Evolutionary conservation across 495 filamentous ascomycete species (phyloP).

Genomic region (Bathelium albidoporum): DNA sequence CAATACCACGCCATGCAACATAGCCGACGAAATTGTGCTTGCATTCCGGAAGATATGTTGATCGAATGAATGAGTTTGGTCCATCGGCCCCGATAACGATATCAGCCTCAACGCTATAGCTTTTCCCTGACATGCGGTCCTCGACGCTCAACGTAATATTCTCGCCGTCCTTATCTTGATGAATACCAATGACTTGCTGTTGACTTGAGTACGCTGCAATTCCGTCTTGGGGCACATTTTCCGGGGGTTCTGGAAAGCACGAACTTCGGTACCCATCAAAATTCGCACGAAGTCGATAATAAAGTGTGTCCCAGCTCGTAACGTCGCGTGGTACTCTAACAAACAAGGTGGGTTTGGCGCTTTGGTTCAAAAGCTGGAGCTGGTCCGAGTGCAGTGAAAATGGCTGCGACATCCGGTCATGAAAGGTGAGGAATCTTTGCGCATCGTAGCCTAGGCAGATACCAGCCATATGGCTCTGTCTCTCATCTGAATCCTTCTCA

Average conservation of each 20-base stretch:
- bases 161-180: slow-evolving; percentile 13
- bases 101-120: slow-evolving; percentile 34
- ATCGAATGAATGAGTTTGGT: slow-evolving; percentile 41
- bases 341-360: slow-evolving; percentile 25
- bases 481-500: slow-evolving; percentile 14
- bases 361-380: slow-evolving; percentile 20
- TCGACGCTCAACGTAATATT: neutral
- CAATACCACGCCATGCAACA: slow-evolving; percentile 44
- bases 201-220: slow-evolving; percentile 34
- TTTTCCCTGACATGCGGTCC: slow-evolving; percentile 22
- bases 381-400: neutral
- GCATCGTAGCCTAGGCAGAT: slow-evolving; percentile 16
- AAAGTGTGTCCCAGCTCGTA: slow-evolving; percentile 45
- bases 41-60: slow-evolving; percentile 35
- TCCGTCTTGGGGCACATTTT: slow-evolving; percentile 25
- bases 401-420: slow-evolving; percentile 9
- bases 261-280: slow-evolving; percentile 39
- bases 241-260: slow-evolving; percentile 33
- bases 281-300: slow-evolving; percentile 42
- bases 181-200: slow-evolving; percentile 36
- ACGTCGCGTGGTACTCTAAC: slow-evolving; percentile 24
- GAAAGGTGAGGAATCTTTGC: slow-evolving; percentile 13
- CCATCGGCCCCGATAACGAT: slow-evolving; percentile 48
- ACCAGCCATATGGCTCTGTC: slow-evolving; percentile 22
- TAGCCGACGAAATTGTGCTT: slow-evolving; percentile 45